Evolutionary conservation across 2,329 filamentous ascomycete species (phyloP), one percentile per base, ranked within the genome.

Genomic region (Arachnopeziza araneosa): DNA sequence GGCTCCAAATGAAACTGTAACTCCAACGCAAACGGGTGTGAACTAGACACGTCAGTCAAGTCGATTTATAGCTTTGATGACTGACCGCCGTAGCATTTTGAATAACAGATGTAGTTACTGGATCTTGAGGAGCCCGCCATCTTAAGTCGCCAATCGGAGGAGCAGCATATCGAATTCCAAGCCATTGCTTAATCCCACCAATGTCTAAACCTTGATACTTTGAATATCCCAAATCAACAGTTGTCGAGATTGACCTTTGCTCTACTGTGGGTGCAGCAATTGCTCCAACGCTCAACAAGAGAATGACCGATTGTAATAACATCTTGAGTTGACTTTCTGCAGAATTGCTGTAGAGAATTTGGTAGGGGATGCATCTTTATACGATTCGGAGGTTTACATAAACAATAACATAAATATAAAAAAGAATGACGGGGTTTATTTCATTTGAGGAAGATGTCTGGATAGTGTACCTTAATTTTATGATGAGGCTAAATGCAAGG

Each of bases 161-260:
- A 5, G 87, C 85, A 1, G 89, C 90, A 75, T 85, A 95, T 51
- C 88, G 83, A 64, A 95, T 83, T 1, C 89, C 90, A 8, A 90
- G 79, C 88, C 88, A 93, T 71, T 87, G 80, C 1, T 82, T 84
- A 54, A 91, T 75, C 1, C 85, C 87, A 66, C 83, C 82, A 1
- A 80, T 75, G 1, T 76, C 69, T 3, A 76, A 73, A 9, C 90
- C 90, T 55, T 78, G 73, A 69, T 92, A 91, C 24, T 78, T 81
- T 30, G 86, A 81, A 70, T 92, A 93, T 2, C 79, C 80, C 23
- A 93, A 77, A 63, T 89, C 78, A 17, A 91, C 68, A 14, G 44
- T 62, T 19, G 30, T 55, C 22, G 54, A 22, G n/a, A 55, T 32
- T 21, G 52, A 6, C 12, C 36, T 44, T 19, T 2, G 36, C 17